These are phyloP conservation scores for Syncephalastrum monosporum DNA, from an alignment of 371 early-diverging fungal species.

Conservation along the genomic window DNA sequence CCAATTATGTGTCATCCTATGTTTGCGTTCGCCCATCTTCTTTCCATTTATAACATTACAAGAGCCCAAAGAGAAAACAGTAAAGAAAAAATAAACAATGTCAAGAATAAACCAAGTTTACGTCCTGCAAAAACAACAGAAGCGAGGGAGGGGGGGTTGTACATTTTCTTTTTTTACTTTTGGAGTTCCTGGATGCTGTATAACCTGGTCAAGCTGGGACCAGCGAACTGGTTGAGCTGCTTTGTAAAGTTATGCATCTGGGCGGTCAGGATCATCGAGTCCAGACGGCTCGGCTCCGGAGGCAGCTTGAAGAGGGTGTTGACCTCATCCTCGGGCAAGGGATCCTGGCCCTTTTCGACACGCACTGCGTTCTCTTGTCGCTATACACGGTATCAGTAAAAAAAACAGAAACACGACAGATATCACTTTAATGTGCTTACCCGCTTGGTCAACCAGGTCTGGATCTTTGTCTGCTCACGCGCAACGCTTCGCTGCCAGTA, in stretches of 20 bases:
- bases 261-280: constrained; percentile 82
- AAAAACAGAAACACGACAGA: no score
- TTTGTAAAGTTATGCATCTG: constrained; percentile 91
- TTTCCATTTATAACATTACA: no score
- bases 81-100: no score
- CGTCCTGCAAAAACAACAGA: no score
- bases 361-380: constrained; percentile 81
- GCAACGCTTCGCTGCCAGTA: constrained; percentile 91
- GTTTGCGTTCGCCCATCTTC: no score
- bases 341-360: constrained; percentile 67
- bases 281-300: constrained; percentile 89
- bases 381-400: constrained; percentile 25
- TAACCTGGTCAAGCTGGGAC: constrained; percentile 84
- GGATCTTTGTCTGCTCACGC: constrained; percentile 80
- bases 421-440: constrained; percentile 28
- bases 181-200: constrained; percentile 80
- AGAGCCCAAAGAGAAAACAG: no score
- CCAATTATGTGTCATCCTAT: no score
- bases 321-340: constrained; percentile 84
- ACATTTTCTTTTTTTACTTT: constrained; percentile 37
- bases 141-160: no score
- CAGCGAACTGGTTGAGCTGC: constrained; percentile 88
- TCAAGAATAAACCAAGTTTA: no score
- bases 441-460: constrained; percentile 60
- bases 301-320: constrained; percentile 67